These are phyloP conservation scores for Talaromyces thailandensis DNA, from an alignment of 495 filamentous ascomycete genomes.

Conservation along the genomic window DNA sequence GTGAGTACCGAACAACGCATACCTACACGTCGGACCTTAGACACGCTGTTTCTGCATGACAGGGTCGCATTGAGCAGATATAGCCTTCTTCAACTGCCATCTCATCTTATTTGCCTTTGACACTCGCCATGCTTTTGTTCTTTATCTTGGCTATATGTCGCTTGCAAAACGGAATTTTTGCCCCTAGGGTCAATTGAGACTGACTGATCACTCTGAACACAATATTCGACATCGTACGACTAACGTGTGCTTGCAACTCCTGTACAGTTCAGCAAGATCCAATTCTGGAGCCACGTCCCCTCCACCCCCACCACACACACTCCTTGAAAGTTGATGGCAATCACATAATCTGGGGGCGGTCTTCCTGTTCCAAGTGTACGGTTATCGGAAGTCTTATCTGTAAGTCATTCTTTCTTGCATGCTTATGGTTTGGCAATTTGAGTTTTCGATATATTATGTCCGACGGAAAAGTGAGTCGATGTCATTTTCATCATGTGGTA, in stretches of 20 bases:
- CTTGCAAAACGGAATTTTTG: neutral
- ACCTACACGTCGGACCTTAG: neutral
- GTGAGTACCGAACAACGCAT: neutral
- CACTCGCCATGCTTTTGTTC: neutral
- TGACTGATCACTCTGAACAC: neutral
- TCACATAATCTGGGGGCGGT: neutral
- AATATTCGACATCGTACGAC: neutral
- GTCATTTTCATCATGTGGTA: neutral
- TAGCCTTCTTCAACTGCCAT: neutral
- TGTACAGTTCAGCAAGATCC: neutral
- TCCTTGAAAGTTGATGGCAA: neutral
- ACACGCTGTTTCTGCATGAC: neutral
- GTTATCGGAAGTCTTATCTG: neutral
- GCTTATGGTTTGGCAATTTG: neutral
- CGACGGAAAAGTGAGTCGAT: neutral
- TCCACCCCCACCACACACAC: neutral
- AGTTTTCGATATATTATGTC: neutral
- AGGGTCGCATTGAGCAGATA: neutral
- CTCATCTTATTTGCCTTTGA: neutral
- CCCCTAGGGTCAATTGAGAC: neutral
- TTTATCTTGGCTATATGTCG: neutral
- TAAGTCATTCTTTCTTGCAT: neutral
- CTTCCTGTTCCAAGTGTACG: neutral
- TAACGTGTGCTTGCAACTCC: neutral
- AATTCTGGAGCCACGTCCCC: neutral